phyloP scores from a whole-genome alignment of 345 rosid species.

The Melaleuca quinquenervia region DNA sequence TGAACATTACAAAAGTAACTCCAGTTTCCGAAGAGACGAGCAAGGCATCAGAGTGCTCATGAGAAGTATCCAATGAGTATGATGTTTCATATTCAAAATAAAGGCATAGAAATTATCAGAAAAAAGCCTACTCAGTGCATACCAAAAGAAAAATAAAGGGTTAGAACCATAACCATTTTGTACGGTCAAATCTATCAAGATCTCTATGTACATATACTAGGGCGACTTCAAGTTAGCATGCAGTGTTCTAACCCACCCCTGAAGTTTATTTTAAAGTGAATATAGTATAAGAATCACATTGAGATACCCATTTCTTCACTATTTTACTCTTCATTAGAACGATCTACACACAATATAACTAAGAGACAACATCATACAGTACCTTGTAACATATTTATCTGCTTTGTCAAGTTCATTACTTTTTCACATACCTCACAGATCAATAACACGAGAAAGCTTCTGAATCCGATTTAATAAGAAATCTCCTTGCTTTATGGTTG shows the following conservation, averaged over 20 bases:
- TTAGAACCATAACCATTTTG: not conserved
- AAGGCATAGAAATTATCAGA: not conserved
- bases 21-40: not conserved
- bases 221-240: not conserved
- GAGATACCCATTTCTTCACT: not conserved
- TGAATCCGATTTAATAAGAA: slow-evolving; percentile 93
- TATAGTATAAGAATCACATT: not conserved
- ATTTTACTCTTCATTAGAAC: not conserved
- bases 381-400: not conserved
- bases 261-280: not conserved
- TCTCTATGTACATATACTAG: not conserved
- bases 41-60: not conserved
- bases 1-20: not conserved
- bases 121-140: not conserved
- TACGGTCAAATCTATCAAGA: not conserved
- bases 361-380: not conserved
- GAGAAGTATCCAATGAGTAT: not conserved
- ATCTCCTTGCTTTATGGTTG: slow-evolving; percentile 98
- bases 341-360: not conserved
- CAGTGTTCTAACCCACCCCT: not conserved
- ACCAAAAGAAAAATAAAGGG: not conserved
- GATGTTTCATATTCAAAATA: not conserved
- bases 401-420: not conserved
- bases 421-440: slow-evolving; percentile 36
- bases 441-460: slow-evolving; percentile 94